These are phyloP conservation scores for Macrolepiota albuminosa DNA, from an alignment of 768 basidiomycete genomes.

Conservation along the genomic window DNA sequence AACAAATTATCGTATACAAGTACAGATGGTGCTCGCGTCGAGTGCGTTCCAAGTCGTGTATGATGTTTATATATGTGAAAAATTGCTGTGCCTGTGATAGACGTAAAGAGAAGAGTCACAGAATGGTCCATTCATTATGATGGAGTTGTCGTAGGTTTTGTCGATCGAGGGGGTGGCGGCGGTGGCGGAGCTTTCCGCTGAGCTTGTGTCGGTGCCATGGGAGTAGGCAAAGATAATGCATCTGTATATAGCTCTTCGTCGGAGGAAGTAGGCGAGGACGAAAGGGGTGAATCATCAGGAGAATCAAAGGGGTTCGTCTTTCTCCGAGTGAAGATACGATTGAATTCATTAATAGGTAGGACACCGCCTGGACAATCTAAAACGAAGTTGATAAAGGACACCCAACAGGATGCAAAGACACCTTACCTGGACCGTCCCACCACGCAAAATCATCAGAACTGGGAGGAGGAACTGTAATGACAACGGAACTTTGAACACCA, in stretches of 20 bases:
- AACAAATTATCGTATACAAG: conserved; percentile 11
- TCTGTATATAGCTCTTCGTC: conserved; percentile 82
- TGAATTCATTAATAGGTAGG: conserved; percentile 38
- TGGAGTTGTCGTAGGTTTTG: conserved; percentile 15
- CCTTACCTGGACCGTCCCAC: conserved; percentile 73
- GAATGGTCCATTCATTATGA: not conserved
- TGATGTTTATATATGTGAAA: not conserved
- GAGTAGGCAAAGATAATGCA: conserved; percentile 65
- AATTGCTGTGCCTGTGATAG: not conserved
- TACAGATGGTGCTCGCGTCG: not conserved
- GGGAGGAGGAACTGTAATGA: conserved; percentile 68
- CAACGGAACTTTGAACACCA: not conserved
- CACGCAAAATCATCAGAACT: conserved; percentile 73
- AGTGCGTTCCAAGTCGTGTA: not conserved
- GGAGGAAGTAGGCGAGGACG: conserved; percentile 76
- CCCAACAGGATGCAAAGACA: not conserved
- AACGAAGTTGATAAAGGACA: not conserved
- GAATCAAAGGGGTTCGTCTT: conserved; percentile 73
- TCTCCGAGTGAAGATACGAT: conserved; percentile 25
- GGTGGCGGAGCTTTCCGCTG: conserved; percentile 39
- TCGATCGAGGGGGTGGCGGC: conserved; percentile 38
- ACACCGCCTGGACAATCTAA: conserved; percentile 58
- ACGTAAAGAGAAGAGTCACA: not conserved
- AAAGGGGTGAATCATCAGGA: conserved; percentile 55
- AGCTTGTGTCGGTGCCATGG: conserved; percentile 58